Base-by-base conservation (phyloP, 768 basidiomycete genomes). In the Russula olivacea region DNA sequence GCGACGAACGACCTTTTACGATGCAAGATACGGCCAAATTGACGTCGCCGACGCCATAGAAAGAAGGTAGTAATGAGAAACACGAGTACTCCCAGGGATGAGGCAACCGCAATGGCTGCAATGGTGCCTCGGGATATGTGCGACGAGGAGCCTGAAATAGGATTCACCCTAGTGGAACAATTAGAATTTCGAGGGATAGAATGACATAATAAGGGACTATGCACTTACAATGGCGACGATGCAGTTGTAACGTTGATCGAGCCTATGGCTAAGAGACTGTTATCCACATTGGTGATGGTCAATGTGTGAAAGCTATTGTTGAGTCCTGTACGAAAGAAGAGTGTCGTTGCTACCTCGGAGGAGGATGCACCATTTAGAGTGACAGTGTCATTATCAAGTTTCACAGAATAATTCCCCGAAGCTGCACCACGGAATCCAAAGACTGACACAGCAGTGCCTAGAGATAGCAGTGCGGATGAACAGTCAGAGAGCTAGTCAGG, bases 321-420 rank as follows among this genome's bases (percentile, higher is more conserved):
- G 50, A 92, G 78, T 19, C 82, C 83, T 21, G 83, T 82, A 43
- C 81, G 78, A 67, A 80, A 85, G 71, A 84, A 91, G 12, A 92
- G 76, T 4, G 89, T 75, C 12, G 83, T 76, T 51, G 78, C 71
- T 32, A 80, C 74, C 41, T 74, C 78, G 69, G 81, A 86, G 0
- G 83, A 83, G 4, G 86, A 81, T 59, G 73, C 72, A 3, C 80
- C 82, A 34, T 80, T 81, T 56, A 83, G 74, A 2, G 67, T 73
- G 36, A 80, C 77, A 40, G 78, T 80, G 23, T 74, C 72, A 60
- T 82, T 77, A 66, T 84, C 83, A 9, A 84, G 80, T 30, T 71
- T 76, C 58, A 88, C 82, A 40, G 82, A 77, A 69, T 83, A 91
- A 47, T 75, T 76, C 58, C 87, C 87, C 2, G 82, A 79, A 30